Evolutionary conservation across 129 eudicot genomes (phyloP), one percentile per base, ranked within the genome.

Genomic region (Artemisia argyi): DNA sequence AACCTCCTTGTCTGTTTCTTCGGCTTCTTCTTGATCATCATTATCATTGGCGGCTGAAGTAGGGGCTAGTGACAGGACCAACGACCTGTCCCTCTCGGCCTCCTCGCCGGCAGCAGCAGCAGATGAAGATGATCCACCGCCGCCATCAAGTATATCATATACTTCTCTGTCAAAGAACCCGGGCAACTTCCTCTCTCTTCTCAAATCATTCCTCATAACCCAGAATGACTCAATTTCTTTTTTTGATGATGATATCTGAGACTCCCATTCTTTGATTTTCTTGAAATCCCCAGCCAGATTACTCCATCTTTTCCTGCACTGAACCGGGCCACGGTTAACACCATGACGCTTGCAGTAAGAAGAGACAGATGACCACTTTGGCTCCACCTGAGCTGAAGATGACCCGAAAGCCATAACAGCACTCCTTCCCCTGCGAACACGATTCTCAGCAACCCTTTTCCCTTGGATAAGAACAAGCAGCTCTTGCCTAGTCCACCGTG

Each of bases 221-320:
- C 96, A 92, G 58, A 83, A 92, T 3, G 98, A 92, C 10, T 92
- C 98, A 0, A 86, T 69, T 14, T 79, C 88, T 4, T 77, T 83
- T 69, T 50, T 39, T 39, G 46, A 39, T 8, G 46, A 39, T 8
- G 75, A 1, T 60, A 68, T 65, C 39, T 74, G 46, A 39, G 82
- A 65, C 76, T 92, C 98, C 96, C 94, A 92, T 76, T 89, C 98
- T 28, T 89, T 87, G 0, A 92, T 92, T 81, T 89, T 92, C 84
- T 87, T 92, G 61, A 70, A 92, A 50, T 92, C 98, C 1, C 98
- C 98, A 0, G 96, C 94, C 3, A 92, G 77, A 66, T 92, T 92
- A 72, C 98, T 89, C 98, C 98, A 92, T 35, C 98, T 76, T 81
- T 92, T 92, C 80, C 98, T 73, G 80, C 98, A 92, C 90, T 92